Conservation (phyloP, 495 filamentous ascomycete genomes). For the Xylaria castorea region DNA sequence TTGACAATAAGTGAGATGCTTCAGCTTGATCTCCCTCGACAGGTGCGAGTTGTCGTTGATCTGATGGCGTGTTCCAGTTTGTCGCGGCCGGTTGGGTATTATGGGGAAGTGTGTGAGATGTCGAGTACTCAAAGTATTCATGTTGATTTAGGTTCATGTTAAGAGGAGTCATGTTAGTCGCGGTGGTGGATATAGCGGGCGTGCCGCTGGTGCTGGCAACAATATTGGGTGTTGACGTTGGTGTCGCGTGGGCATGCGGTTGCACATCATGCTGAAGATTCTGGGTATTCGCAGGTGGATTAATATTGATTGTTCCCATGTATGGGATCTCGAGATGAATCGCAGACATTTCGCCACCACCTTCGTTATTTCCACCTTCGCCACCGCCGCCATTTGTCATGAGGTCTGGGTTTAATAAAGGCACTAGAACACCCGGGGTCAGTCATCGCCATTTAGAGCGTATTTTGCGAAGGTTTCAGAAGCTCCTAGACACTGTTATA, state of each 20-base stretch:
- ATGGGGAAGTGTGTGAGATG: neutral
- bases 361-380: slow-evolving; percentile 21
- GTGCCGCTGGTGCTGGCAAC: neutral
- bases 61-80: slow-evolving; percentile 9
- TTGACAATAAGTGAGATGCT: slow-evolving; percentile 6
- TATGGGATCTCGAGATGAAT: slow-evolving; percentile 55
- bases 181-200: neutral
- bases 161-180: neutral
- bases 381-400: slow-evolving; percentile 4
- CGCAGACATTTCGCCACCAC: neutral
- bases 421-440: no score
- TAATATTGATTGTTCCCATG: slow-evolving; percentile 55
- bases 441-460: no score
- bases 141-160: neutral
- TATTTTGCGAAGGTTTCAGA: no score
- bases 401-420: slow-evolving; percentile 43
- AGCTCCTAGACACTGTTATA: no score
- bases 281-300: slow-evolving; percentile 34
- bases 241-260: slow-evolving; percentile 7
- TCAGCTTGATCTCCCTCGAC: slow-evolving; percentile 5
- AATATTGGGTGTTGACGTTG: neutral
- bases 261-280: slow-evolving; percentile 16
- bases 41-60: neutral
- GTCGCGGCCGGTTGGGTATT: neutral
- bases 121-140: neutral